Evolutionary conservation across 2,329 filamentous ascomycete species (phyloP), one percentile per base, ranked within the genome.

Genomic region (Calycina herbarum): DNA sequence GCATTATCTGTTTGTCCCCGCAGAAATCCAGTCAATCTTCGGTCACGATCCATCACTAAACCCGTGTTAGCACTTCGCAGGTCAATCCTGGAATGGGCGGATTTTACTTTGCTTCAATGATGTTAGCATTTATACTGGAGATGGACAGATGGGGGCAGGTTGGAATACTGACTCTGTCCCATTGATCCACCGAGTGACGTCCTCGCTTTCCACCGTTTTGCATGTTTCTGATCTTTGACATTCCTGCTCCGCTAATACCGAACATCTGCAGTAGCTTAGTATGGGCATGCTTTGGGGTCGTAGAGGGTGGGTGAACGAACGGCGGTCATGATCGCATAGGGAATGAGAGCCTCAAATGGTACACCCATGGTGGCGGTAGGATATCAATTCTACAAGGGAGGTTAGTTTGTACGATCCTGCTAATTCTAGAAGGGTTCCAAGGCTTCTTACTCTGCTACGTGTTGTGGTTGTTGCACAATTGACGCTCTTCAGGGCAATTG

Each of bases 11-110:
- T 76, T 69, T 80, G 78, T 59, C 78, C 78, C 69, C 78, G 75
- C 66, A 78, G 68, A 40, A 61, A 74, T 63, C 78, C 78, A 15
- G 78, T 80, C 69, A 80, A 74, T 66, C 78, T 77, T 61, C 76
- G 70, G 65, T 80, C 78, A 54, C 78, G 76, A 64, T 79, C 77
- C 78, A 80, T 79, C 78, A 80, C 78, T 80, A 56, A 38, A 40
- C 20, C 45, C 20, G 10, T 57, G 66, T 75, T 62, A 74, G 69
- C 56, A 42, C 38, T 10, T 17, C 29, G 48, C 8, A 33, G 24
- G 56, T 13, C 20, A 17, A 10, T 15, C 15, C 1, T 29, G 3
- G 45, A 17, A 62, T 48, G n/a, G 15, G 20, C 31, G 1, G 40
- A 31, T 31, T 27, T 60, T 75, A 78, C 76, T 78, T 76, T 78